Conservation (phyloP, 176 grass and related monocot genomes). For the Ampelocalamus luodianensis region DNA sequence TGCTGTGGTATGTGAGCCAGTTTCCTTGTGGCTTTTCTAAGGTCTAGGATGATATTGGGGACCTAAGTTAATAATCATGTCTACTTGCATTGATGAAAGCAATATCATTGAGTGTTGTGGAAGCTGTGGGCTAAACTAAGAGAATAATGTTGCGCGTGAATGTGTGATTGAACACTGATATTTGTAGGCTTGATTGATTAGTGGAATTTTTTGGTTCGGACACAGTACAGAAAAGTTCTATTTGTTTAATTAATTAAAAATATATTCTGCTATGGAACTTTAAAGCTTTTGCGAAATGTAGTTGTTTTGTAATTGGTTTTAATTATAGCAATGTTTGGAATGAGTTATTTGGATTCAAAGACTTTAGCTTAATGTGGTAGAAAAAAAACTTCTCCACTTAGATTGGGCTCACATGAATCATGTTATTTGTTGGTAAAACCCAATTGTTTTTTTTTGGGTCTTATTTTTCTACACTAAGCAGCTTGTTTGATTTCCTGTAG, state of each 20-base stretch:
- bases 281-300: not conserved
- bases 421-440: not conserved
- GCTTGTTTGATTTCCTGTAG: constrained; percentile 8
- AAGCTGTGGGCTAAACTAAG: not conserved
- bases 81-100: not conserved
- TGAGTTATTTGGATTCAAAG: not conserved
- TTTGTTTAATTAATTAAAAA: not conserved
- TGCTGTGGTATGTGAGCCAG: not conserved
- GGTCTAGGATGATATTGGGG: not conserved
- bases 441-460: not conserved
- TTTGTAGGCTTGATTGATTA: not conserved
- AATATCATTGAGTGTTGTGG: not conserved
- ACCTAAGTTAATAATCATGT: not conserved
- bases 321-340: not conserved
- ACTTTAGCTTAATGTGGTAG: not conserved
- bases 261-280: not conserved
- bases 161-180: not conserved
- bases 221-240: not conserved
- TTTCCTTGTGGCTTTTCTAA: not conserved
- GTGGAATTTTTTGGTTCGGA: not conserved
- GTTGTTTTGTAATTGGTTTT: constrained; percentile 11
- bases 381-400: constrained; percentile 18
- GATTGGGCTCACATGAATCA: not conserved
- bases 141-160: not conserved
- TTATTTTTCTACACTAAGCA: not conserved